phyloP scores from a whole-genome alignment of 768 basidiomycete species.

The Lentinula sp. region DNA sequence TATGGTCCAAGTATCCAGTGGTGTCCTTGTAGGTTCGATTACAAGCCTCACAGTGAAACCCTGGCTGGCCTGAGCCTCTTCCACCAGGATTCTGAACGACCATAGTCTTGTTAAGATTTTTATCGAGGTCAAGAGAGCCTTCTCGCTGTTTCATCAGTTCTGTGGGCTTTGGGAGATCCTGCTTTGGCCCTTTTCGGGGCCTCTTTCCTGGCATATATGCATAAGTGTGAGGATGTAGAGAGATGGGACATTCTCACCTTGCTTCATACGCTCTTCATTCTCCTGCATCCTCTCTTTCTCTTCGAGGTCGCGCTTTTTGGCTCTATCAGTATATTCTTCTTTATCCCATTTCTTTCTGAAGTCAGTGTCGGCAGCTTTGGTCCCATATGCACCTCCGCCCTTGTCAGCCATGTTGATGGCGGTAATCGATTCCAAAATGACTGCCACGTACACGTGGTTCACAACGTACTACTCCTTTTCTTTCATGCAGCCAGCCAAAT shows the following conservation, averaged over 20 bases:
- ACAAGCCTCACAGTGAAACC: slow-evolving; percentile 92
- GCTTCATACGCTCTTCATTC: slow-evolving; percentile 78
- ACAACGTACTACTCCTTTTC: neutral
- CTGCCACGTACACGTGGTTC: neutral
- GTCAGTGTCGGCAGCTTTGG: slow-evolving; percentile 59
- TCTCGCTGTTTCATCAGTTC: slow-evolving; percentile 90
- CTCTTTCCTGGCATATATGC: slow-evolving; percentile 60
- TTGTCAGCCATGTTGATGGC: slow-evolving; percentile 28
- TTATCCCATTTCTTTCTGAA: slow-evolving; percentile 94
- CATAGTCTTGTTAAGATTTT: slow-evolving; percentile 93
- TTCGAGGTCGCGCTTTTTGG: slow-evolving; percentile 75
- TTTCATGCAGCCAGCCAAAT: slow-evolving; percentile 6
- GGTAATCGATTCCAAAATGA: neutral
- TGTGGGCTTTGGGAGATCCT: slow-evolving; percentile 85
- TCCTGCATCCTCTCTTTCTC: slow-evolving; percentile 80
- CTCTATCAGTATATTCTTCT: slow-evolving; percentile 81
- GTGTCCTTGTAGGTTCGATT: slow-evolving; percentile 91
- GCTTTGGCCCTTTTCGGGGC: slow-evolving; percentile 54
- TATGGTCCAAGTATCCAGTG: slow-evolving; percentile 90
- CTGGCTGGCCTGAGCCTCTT: slow-evolving; percentile 84
- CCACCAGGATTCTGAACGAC: slow-evolving; percentile 83
- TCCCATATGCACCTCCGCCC: slow-evolving; percentile 29
- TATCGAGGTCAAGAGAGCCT: slow-evolving; percentile 80
- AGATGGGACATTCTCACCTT: slow-evolving; percentile 44
- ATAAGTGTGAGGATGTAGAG: slow-evolving; percentile 3